Percentiles rank a stretch among this genome's conserved stretches.
Conservation (phyloP, 768 basidiomycete genomes). For the Lactarius sp. region DNA sequence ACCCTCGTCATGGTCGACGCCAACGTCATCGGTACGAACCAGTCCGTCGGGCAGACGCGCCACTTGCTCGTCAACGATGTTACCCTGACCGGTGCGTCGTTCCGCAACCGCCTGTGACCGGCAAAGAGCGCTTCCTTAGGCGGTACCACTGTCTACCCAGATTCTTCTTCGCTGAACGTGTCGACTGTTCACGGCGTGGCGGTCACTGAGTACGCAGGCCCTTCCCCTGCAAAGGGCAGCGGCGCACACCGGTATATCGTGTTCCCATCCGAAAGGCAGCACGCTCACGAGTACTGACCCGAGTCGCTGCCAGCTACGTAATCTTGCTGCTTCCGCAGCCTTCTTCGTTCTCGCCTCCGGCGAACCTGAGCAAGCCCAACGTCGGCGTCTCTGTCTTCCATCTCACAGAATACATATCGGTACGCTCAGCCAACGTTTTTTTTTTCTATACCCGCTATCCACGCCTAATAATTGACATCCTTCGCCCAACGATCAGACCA, state of each 20-base stretch:
- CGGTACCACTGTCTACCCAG: background rate
- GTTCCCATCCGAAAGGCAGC: background rate
- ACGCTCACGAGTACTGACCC: background rate
- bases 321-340: constrained; percentile 64
- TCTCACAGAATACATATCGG: constrained; percentile 53
- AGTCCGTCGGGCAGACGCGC: constrained; percentile 55
- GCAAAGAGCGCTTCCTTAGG: background rate
- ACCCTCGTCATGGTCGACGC: constrained; percentile 77
- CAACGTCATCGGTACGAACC: constrained; percentile 56
- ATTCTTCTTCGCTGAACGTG: constrained; percentile 29
- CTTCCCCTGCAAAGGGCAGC: constrained; percentile 60
- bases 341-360: constrained; percentile 54
- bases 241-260: constrained; percentile 67
- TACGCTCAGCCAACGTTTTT: constrained; percentile 28
- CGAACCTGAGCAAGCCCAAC: constrained; percentile 46
- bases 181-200: constrained; percentile 41
- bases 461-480: background rate
- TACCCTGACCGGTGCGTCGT: constrained; percentile 39
- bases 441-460: no score
- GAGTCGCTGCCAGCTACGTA: constrained; percentile 48
- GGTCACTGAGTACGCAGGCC: constrained; percentile 67
- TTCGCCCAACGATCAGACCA: constrained; percentile 32
- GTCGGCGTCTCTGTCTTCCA: constrained; percentile 52
- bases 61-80: constrained; percentile 81
- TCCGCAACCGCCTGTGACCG: background rate